Percentiles rank a stretch among this genome's conserved stretches.
Conservation (phyloP, 352 stramenopile species). For the Pythium pyrilobum region DNA sequence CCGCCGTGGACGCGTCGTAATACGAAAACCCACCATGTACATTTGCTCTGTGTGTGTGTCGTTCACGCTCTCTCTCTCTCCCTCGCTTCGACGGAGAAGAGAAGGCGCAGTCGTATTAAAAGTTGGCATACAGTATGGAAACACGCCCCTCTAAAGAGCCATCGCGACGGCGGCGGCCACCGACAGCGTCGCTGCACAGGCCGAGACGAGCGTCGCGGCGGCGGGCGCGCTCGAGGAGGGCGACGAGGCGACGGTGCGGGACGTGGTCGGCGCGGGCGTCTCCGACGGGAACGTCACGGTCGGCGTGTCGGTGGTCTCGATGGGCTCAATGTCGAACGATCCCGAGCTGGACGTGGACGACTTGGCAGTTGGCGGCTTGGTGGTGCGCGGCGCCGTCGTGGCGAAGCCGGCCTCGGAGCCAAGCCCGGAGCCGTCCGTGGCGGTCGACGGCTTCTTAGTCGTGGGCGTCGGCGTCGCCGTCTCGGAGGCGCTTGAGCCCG, state of each 20-base stretch:
- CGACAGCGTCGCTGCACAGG: background rate
- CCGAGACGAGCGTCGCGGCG: background rate
- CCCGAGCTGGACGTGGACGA: constrained; percentile 1
- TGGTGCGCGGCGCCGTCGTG: constrained; percentile 2
- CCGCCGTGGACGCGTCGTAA: background rate
- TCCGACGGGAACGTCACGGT: constrained; percentile 14
- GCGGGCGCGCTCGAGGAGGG: background rate
- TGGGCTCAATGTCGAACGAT: constrained; percentile 9
- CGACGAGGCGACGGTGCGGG: background rate
- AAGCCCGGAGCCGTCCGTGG: constrained; percentile 6
- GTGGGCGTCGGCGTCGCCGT: constrained; percentile 6
- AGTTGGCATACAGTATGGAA: too few species aligned
- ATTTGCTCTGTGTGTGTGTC: too few species aligned
- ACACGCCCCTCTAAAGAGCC: constrained; percentile 2
- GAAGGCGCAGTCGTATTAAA: too few species aligned
- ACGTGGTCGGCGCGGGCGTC: constrained; percentile 3
- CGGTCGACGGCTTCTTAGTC: background rate
- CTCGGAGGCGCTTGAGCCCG: background rate
- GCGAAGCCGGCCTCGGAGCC: constrained; percentile 11
- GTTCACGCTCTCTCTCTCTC: too few species aligned
- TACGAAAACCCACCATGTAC: too few species aligned
- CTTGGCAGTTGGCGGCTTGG: background rate
- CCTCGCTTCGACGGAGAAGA: too few species aligned
- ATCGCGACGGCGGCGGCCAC: background rate
- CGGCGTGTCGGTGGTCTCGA: background rate